Base-by-base conservation (phyloP, 2,329 filamentous ascomycete species). In the Sclerotinia nivalis region DNA sequence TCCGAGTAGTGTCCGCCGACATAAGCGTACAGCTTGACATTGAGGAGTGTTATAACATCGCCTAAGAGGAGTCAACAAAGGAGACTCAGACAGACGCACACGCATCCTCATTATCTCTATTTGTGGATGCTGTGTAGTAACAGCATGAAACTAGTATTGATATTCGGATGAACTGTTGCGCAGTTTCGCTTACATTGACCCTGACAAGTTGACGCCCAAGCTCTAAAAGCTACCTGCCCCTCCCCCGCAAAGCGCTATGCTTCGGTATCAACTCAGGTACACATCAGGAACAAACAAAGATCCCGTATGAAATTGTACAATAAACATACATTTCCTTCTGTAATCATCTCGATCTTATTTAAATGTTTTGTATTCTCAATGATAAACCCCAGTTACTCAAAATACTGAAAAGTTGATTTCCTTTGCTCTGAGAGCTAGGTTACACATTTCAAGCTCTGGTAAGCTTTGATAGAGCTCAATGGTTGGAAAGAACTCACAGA, bases 31-130 rank as follows among this genome's bases (percentile, higher is more conserved):
- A 28, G 55, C 49, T 40, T 72, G 73, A 61, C 75, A 76, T 49
- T 67, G 71, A 22, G 75, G 75, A 12, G 66, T 70, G 22, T 59
- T 69, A 31, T 73, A 76, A 70, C 69, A 78, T 73, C 73, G 74
- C 62, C 72, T 70, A 4, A 78, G 73, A 5, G 78, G 71, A 52
- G 59, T 70, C 60, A 75, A 72, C 56, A 78, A 68, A 59, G 73
- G 67, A 68, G 76, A 71, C 67, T 76, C 76, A 40, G 74, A 70
- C 52, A 73, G 49, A 67, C 70, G 73, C 66, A 72, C 49, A 67
- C 71, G 73, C 67, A 72, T 70, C 74, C 71, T 72, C 77, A 77
- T 78, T 73, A 73, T 71, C 66, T 68, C 40, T 31, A 58, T 52
- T 43, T 56, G 55, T 52, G 54, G 50, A 28, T 25, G 58, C 20